These are phyloP conservation scores for Lenwebbia sp. DNA, from an alignment of 345 rosid genomes.

Conservation along the genomic window DNA sequence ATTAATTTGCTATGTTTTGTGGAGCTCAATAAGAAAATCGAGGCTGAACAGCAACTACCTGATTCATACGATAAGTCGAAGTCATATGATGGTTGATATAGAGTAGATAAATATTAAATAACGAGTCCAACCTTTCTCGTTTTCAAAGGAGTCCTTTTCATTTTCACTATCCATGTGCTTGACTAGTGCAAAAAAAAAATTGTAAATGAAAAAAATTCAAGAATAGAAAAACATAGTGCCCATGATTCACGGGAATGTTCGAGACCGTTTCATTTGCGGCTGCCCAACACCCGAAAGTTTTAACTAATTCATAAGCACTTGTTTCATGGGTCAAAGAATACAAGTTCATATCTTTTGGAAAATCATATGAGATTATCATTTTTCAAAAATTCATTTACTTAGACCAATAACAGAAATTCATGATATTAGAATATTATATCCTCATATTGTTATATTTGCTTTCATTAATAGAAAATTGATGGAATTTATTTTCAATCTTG, in stretches of 20 bases:
- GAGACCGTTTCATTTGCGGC: not conserved
- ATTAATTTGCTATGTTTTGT: too few species aligned
- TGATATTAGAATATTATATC: not conserved
- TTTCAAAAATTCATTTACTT: not conserved
- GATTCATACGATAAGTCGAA: too few species aligned
- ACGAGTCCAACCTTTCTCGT: not conserved
- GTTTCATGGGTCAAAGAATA: not conserved
- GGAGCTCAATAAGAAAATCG: too few species aligned
- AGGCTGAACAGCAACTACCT: too few species aligned
- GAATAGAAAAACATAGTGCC: not conserved
- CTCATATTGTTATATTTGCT: not conserved
- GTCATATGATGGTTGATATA: not conserved
- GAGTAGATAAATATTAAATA: not conserved
- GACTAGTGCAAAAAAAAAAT: not conserved
- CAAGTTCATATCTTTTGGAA: not conserved
- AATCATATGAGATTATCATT: not conserved
- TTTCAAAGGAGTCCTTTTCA: not conserved
- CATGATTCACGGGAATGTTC: not conserved
- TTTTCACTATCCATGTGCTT: not conserved
- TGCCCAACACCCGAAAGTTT: not conserved
- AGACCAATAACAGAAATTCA: not conserved
- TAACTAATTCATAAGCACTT: not conserved
- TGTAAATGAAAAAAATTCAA: not conserved
- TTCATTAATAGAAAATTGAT: not conserved
- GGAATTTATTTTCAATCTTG: not conserved